Evolutionary conservation across 108 stramenopile genomes (phyloP).

Genomic region (Cylindrotheca fusiformis): DNA sequence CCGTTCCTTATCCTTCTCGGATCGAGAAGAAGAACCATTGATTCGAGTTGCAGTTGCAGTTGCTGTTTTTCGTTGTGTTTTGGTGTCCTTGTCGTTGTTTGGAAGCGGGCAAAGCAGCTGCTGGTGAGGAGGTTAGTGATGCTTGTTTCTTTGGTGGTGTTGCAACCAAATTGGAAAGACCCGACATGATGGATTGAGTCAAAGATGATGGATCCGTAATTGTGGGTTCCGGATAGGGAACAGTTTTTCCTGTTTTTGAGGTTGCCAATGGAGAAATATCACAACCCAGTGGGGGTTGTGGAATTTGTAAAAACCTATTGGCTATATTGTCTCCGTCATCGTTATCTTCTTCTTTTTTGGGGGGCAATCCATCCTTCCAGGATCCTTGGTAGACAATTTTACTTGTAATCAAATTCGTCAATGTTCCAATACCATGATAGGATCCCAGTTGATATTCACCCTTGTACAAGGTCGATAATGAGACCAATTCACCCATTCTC

Average conservation of each 20-base stretch:
- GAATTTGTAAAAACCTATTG: background rate
- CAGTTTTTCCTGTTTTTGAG: background rate
- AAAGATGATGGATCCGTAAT: background rate
- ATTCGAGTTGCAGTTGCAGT: background rate
- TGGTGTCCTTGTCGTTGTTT: background rate
- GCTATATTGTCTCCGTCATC: background rate
- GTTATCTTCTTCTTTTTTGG: constrained; percentile 4
- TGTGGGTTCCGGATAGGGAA: background rate
- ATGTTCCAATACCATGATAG: constrained; percentile 23
- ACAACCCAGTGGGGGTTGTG: background rate
- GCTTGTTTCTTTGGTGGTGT: background rate
- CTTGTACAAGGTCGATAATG: constrained; percentile 4
- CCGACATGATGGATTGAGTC: background rate
- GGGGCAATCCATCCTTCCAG: constrained; percentile 26
- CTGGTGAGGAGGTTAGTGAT: background rate
- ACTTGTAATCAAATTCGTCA: constrained; percentile 11
- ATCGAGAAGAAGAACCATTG: too few relatives aligned
- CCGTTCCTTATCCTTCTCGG: background rate
- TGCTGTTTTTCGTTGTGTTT: background rate
- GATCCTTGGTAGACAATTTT: constrained; percentile 23
- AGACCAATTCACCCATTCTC: constrained; percentile 22
- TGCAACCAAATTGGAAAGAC: too few relatives aligned
- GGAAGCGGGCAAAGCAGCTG: background rate
- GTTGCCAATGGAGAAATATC: background rate
- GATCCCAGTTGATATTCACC: constrained; percentile 22